These are phyloP conservation scores for Ophiostoma novo-ulmi DNA, from an alignment of 2,329 filamentous ascomycete genomes.

Conservation along the genomic window DNA sequence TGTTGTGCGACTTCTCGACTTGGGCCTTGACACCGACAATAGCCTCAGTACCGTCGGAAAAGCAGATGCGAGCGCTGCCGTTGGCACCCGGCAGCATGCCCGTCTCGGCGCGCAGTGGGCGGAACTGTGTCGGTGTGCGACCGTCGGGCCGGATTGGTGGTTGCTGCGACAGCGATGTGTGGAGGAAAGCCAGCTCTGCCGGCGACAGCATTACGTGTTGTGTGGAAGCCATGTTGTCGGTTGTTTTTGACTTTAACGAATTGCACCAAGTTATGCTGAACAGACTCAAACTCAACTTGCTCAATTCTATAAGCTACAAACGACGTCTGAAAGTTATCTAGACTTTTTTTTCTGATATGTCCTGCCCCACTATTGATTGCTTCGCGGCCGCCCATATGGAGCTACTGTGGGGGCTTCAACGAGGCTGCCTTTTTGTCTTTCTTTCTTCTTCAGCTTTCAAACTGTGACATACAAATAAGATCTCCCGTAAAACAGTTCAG, in stretches of 20 bases:
- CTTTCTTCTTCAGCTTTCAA: neutral
- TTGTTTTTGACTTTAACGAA: neutral
- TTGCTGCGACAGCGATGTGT: slow-evolving; percentile 72
- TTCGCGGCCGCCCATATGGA: neutral
- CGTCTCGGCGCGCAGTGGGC: slow-evolving; percentile 82
- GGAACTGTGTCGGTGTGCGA: slow-evolving; percentile 77
- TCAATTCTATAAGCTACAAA: neutral
- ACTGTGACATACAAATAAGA: neutral
- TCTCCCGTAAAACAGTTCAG: neutral
- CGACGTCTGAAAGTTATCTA: slow-evolving; percentile 6
- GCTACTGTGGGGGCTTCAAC: slow-evolving; percentile 14
- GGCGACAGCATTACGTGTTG: slow-evolving; percentile 78
- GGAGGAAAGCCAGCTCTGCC: slow-evolving; percentile 92
- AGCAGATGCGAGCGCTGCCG: slow-evolving; percentile 87
- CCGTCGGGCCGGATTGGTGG: slow-evolving; percentile 89
- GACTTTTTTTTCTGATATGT: slow-evolving; percentile 20
- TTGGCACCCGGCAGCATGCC: slow-evolving; percentile 85
- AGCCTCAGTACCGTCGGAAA: slow-evolving; percentile 91
- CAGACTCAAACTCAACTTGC: neutral
- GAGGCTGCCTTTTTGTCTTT: neutral
- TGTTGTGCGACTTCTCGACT: slow-evolving; percentile 64
- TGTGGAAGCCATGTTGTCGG: slow-evolving; percentile 52
- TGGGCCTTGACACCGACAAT: slow-evolving; percentile 95
- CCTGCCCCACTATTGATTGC: slow-evolving; percentile 21
- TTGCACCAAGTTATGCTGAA: too few species aligned